These are phyloP conservation scores for Canna indica DNA, from an alignment of 176 grass and related monocot genomes.

Conservation along the genomic window DNA sequence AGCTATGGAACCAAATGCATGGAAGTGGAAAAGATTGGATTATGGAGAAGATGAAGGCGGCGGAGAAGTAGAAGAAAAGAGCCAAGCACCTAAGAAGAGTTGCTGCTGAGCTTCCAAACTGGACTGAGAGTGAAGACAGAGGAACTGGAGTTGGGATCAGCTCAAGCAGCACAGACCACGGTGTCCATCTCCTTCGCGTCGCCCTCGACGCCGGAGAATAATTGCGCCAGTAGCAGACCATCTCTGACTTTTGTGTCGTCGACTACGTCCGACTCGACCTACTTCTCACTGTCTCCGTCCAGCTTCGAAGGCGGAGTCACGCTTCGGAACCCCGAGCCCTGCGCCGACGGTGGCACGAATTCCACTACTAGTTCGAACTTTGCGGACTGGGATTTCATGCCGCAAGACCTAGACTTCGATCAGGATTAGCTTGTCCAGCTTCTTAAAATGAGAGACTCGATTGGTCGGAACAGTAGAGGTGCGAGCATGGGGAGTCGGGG, in stretches of 20 bases:
- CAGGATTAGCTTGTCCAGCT: constrained; percentile 5
- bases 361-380: constrained; percentile 14
- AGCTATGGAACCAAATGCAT: constrained; percentile 7
- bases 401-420: neutral
- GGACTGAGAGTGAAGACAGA: no score
- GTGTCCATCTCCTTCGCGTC: neutral
- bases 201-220: neutral
- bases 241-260: constrained; percentile 20
- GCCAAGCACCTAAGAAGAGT: neutral
- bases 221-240: neutral
- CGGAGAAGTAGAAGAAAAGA: neutral
- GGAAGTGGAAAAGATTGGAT: constrained; percentile 45
- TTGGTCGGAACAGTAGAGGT: no score
- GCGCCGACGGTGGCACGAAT: neutral
- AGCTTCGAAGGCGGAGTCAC: no score
- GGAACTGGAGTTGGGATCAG: neutral
- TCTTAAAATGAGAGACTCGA: constrained; percentile 11
- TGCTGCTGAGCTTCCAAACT: constrained; percentile 1
- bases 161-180: neutral
- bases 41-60: constrained; percentile 5
- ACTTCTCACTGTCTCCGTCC: no score
- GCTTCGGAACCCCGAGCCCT: neutral
- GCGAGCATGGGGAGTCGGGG: no score
- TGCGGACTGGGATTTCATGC: constrained; percentile 28
- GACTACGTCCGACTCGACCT: constrained; percentile 6